Evolutionary conservation across 441 rosid species (phyloP).

Genomic region (Isatis lusitanica): DNA sequence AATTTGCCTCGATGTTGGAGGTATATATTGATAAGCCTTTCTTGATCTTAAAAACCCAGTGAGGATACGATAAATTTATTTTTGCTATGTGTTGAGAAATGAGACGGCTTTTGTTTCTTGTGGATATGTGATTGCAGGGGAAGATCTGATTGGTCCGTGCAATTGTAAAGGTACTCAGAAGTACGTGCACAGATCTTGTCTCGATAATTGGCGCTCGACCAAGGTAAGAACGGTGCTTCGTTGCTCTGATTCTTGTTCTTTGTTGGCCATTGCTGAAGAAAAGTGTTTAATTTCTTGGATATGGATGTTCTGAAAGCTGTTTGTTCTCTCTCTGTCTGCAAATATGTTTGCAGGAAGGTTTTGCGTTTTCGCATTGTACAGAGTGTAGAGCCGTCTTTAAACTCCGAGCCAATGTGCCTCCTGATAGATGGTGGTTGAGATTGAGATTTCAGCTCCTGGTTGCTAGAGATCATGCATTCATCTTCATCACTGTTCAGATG

Average conservation of each 20-base stretch:
- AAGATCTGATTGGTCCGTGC: conserved; percentile 94
- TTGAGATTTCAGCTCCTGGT: conserved; percentile 96
- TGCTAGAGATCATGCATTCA: conserved; percentile 93
- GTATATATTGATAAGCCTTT: conserved; percentile 43
- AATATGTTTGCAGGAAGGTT: conserved; percentile 85
- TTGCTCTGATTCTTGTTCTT: neutral
- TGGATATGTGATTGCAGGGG: conserved; percentile 51
- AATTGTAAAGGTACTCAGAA: conserved; percentile 99
- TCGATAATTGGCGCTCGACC: conserved; percentile 99
- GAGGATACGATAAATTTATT: neutral
- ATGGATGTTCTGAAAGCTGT: conserved; percentile 12
- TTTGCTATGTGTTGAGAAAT: conserved; percentile 8
- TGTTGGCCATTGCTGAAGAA: neutral
- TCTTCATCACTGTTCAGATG: conserved; percentile 94
- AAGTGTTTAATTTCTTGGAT: conserved; percentile 12
- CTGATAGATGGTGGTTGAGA: conserved; percentile 99
- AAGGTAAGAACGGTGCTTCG: conserved; percentile 47
- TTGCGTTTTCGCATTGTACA: conserved; percentile 99
- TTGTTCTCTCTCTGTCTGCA: conserved; percentile 4
- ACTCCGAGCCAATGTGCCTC: conserved; percentile 92
- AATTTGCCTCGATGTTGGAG: conserved; percentile 94
- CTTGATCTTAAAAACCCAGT: neutral
- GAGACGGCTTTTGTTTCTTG: conserved; percentile 22
- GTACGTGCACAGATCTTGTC: conserved; percentile 95
- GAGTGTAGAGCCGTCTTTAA: conserved; percentile 94